Percentiles rank a stretch among this genome's conserved stretches.
Evolutionary conservation across 192 early-diverging fungal genomes (phyloP).

Genomic region (Borealophlyctis nickersoniae): DNA sequence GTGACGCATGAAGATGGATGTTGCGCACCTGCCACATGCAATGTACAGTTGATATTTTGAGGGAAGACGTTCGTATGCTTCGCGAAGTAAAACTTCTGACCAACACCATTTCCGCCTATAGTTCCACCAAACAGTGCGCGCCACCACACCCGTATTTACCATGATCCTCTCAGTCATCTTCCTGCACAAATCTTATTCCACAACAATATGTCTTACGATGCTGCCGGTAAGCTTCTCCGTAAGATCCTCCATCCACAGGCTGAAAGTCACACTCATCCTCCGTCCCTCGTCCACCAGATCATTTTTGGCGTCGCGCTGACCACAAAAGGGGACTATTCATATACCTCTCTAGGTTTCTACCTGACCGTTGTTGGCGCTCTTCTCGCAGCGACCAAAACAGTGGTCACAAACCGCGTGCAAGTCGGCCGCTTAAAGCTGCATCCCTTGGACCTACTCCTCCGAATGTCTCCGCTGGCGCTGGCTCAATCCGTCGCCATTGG

Average conservation of each 20-base stretch:
- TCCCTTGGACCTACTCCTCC: constrained; percentile 75
- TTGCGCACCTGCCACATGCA: too few relatives aligned
- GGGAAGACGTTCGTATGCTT: too few relatives aligned
- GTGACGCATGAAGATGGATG: too few relatives aligned
- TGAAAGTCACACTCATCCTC: too few relatives aligned
- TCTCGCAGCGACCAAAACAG: constrained; percentile 76
- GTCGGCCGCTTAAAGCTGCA: constrained; percentile 76
- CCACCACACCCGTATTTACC: constrained; percentile 79
- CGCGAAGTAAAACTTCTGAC: background rate
- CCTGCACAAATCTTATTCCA: constrained; percentile 51
- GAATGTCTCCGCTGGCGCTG: constrained; percentile 75
- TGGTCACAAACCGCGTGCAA: constrained; percentile 77
- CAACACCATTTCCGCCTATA: constrained; percentile 6
- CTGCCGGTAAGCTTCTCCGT: constrained; percentile 39
- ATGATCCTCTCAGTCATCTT: constrained; percentile 63
- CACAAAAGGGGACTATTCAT: constrained; percentile 79
- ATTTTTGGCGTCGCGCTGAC: constrained; percentile 78
- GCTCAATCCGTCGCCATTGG: constrained; percentile 68
- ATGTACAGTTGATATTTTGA: too few relatives aligned
- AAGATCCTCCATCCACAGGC: too few relatives aligned
- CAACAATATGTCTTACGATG: constrained; percentile 61
- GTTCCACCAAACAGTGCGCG: constrained; percentile 82
- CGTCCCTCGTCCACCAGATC: constrained; percentile 37
- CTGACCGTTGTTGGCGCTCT: constrained; percentile 76
- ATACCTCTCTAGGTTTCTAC: constrained; percentile 67